Base-by-base conservation (phyloP, 2,329 filamentous ascomycete genomes). In the Sporothrix curviconia region DNA sequence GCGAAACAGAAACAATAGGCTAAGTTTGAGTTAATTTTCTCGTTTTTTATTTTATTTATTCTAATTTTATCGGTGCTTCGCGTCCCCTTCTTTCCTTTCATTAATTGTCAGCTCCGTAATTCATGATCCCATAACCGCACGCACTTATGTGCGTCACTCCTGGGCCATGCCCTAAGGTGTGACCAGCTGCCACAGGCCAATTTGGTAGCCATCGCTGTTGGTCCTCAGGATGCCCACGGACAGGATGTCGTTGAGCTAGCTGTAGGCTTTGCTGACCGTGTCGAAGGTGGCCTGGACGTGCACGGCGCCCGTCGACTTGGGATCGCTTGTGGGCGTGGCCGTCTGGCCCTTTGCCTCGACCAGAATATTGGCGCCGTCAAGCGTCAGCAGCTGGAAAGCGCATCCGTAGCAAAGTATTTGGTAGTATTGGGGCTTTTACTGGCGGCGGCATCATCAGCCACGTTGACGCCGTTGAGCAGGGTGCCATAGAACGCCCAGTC, bases 231-330 rank as follows among this genome's bases (percentile, higher is more conserved):
- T 57, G 1, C 66, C 68, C 6, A 69, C 65, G 0, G 65, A 65
- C 28, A 69, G 60, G 12, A 69, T 61, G 46, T 68, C 64, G 61
- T 70, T 70, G 24, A 70, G 46, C 67, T 67, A 69, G 47, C 65
- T 65, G 43, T 69, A 69, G 52, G 66, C 61, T 11, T 49, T 37
- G 42, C 61, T 63, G 12, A 65, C 64, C 34, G 68, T 69, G 61
- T 68, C 66, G 30, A 68, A 66, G 2, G 58, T 17, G 4, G 65
- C 56, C 14, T 61, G 59, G 17, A 69, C 59, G 40, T 69, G 66
- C 11, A 67, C 42, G 9, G 36, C 50, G 5, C 44, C 44, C 6
- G 28, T 49, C 4, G 44, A 8, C 9, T 14, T 34, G 5, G 24
- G 24, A 8, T 19, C 40, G 0, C 19, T 39, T 0, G 66, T 66